phyloP scores from a whole-genome alignment of 2,329 filamentous ascomycete genomes.

The Hymenoscyphus albidus region DNA sequence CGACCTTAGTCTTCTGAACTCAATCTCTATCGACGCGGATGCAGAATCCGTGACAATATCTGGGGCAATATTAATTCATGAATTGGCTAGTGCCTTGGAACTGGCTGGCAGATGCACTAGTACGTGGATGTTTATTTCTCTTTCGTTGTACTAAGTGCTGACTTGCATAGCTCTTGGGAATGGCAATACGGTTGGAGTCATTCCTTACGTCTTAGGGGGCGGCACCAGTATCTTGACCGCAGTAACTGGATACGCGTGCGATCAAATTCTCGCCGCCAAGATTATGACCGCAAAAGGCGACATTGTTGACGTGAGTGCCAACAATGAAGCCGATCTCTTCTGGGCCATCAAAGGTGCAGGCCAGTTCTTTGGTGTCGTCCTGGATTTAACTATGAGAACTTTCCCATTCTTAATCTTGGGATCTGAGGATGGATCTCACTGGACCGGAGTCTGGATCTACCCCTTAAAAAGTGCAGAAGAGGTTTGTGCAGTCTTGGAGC shows the following conservation, averaged over 20 bases:
- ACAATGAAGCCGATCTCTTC: slow-evolving; percentile 26
- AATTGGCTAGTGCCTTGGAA: slow-evolving; percentile 19
- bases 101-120: slow-evolving; percentile 11
- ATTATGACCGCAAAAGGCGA: slow-evolving; percentile 30
- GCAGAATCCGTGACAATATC: slow-evolving; percentile 16
- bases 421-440: slow-evolving; percentile 22
- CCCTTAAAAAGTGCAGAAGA: slow-evolving; percentile 28
- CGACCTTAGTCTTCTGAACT: slow-evolving; percentile 24
- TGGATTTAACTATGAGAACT: slow-evolving; percentile 28
- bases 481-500: slow-evolving; percentile 27
- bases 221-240: slow-evolving; percentile 11
- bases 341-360: slow-evolving; percentile 33
- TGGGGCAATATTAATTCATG: slow-evolving; percentile 19
- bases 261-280: slow-evolving; percentile 30
- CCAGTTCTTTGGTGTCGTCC: slow-evolving; percentile 35
- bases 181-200: slow-evolving; percentile 33
- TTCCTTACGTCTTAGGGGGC: slow-evolving; percentile 25
- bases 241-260: slow-evolving; percentile 25
- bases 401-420: slow-evolving; percentile 20
- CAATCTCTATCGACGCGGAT: slow-evolving; percentile 21
- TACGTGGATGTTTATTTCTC: background rate
- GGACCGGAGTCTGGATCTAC: slow-evolving; percentile 33
- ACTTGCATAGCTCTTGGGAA: slow-evolving; percentile 29
- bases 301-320: slow-evolving; percentile 23
- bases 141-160: background rate